Evolutionary conservation across 805 yeast genomes (phyloP).

Genomic region (Pichia nanzhaoensis): DNA sequence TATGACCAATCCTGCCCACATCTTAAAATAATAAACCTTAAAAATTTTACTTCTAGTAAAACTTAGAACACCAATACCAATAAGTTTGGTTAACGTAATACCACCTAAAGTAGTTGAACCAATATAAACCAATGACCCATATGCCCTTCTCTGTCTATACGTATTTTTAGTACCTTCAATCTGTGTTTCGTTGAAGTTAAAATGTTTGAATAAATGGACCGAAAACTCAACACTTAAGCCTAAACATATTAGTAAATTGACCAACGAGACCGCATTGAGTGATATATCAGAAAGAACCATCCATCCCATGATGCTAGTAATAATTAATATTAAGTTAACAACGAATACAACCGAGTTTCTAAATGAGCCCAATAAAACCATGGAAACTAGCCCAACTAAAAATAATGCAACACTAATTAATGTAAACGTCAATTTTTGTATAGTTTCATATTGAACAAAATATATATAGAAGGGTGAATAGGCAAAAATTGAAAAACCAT

Average conservation of each 20-base stretch:
- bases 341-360: constrained; percentile 52
- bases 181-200: constrained; percentile 33
- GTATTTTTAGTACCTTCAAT: constrained; percentile 4
- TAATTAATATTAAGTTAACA: constrained; percentile 53
- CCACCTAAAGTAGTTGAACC: constrained; percentile 92
- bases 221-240: constrained; percentile 95
- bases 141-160: constrained; percentile 30
- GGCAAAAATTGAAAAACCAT: constrained; percentile 59
- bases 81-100: constrained; percentile 78
- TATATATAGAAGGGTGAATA: constrained; percentile 90
- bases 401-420: constrained; percentile 47
- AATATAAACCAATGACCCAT: constrained; percentile 62
- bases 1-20: constrained; percentile 82
- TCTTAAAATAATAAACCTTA: constrained; percentile 85
- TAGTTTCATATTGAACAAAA: constrained; percentile 78
- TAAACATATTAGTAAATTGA: constrained; percentile 83
- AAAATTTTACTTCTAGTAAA: constrained; percentile 84
- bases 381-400: constrained; percentile 44
- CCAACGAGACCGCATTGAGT: constrained; percentile 83
- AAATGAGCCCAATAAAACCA: constrained; percentile 59
- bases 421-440: constrained; percentile 50
- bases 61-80: constrained; percentile 82
- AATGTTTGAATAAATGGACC: constrained; percentile 78
- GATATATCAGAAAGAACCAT: constrained; percentile 72
- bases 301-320: constrained; percentile 71